Conservation (phyloP, 2,329 filamentous ascomycete genomes). For the Hymenoscyphus linearis region DNA sequence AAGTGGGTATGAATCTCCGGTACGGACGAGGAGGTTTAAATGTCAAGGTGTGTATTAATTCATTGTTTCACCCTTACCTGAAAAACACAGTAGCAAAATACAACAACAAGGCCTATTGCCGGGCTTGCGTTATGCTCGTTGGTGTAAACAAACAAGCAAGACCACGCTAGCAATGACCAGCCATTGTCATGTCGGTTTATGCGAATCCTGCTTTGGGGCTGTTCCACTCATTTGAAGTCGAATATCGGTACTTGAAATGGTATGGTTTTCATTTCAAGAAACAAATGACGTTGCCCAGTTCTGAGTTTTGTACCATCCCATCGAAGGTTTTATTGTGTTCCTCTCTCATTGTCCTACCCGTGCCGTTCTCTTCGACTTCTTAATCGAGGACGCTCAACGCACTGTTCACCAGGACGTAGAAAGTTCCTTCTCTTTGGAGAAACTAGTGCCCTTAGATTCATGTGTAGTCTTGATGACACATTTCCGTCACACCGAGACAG, state of each 20-base stretch:
- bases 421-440: background rate
- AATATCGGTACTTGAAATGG: background rate
- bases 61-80: conserved; percentile 11
- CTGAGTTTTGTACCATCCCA: background rate
- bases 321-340: background rate
- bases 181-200: background rate
- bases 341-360: background rate
- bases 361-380: background rate
- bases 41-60: conserved; percentile 41
- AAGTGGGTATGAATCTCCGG: conserved; percentile 61
- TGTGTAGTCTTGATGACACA: background rate
- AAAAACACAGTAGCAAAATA: background rate
- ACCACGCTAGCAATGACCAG: background rate
- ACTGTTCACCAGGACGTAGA: background rate
- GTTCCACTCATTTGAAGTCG: background rate
- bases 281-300: background rate
- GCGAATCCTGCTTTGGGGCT: background rate
- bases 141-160: background rate
- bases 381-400: background rate
- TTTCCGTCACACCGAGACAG: background rate
- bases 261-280: background rate
- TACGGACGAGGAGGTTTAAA: conserved; percentile 66
- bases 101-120: conserved; percentile 1
- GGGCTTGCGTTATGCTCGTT: background rate
- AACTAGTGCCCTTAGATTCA: background rate